Percentiles rank a stretch among this genome's conserved stretches.
phyloP scores from a whole-genome alignment of 208 protist genomes.

The Trypanosoma mega region DNA sequence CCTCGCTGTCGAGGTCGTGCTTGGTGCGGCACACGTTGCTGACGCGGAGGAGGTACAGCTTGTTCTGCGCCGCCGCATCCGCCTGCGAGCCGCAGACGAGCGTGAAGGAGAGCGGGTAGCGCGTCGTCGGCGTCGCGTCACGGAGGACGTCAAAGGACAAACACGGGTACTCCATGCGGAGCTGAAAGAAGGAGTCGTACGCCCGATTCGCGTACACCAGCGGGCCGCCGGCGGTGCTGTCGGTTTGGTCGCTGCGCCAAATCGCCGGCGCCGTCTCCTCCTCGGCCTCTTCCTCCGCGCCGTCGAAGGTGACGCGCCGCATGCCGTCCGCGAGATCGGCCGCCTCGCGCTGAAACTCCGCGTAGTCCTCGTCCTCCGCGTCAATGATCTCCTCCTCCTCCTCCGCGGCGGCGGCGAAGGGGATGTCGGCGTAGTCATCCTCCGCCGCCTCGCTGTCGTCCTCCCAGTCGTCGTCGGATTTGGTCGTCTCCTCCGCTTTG shows the following conservation, averaged over 20 bases:
- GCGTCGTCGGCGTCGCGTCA: conserved; percentile 59
- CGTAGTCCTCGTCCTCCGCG: conserved; percentile 66
- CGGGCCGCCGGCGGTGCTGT: conserved; percentile 23
- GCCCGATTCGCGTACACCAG: conserved; percentile 86
- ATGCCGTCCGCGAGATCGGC: conserved; percentile 35
- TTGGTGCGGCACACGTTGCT: conserved; percentile 93
- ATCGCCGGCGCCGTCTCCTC: conserved; percentile 30
- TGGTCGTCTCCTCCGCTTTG: neutral
- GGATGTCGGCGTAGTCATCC: conserved; percentile 35
- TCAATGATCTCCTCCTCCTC: conserved; percentile 64
- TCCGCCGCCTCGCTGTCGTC: conserved; percentile 45
- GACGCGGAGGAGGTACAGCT: conserved; percentile 93
- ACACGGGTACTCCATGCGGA: conserved; percentile 87
- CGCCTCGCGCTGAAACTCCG: conserved; percentile 72
- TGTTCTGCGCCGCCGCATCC: conserved; percentile 88
- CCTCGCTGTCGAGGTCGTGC: conserved; percentile 90
- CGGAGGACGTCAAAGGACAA: conserved; percentile 83
- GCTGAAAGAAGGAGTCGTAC: conserved; percentile 90
- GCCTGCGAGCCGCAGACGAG: conserved; percentile 96
- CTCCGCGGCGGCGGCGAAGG: conserved; percentile 28
- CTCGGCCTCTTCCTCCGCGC: conserved; percentile 21
- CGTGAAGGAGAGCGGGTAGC: conserved; percentile 92
- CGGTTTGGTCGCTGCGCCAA: conserved; percentile 42
- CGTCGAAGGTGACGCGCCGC: conserved; percentile 55
- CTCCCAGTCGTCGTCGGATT: conserved; percentile 30